These are phyloP conservation scores for Penicillium sp. DNA, from an alignment of 2,329 filamentous ascomycete genomes.

Conservation along the genomic window DNA sequence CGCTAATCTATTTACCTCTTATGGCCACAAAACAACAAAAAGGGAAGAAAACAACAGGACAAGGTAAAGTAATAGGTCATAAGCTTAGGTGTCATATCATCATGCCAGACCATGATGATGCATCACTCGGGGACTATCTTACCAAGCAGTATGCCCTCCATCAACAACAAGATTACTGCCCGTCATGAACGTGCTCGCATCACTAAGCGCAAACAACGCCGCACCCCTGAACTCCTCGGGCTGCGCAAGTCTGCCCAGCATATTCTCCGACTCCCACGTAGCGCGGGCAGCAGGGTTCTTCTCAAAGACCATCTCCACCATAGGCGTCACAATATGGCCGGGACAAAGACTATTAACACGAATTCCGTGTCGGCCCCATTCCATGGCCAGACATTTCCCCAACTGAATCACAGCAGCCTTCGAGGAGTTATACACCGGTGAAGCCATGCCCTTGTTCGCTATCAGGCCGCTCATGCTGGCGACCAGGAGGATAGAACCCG, in stretches of 20 bases:
- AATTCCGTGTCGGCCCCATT: slow-evolving; percentile 51
- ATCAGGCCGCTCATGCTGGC: slow-evolving; percentile 51
- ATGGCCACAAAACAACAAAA: neutral
- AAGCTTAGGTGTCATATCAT: neutral
- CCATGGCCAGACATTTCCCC: slow-evolving; percentile 48
- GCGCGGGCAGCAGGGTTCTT: slow-evolving; percentile 61
- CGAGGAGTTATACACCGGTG: slow-evolving; percentile 49
- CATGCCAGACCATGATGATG: neutral
- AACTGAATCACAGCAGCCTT: slow-evolving; percentile 55
- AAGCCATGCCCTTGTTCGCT: slow-evolving; percentile 46
- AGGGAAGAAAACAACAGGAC: neutral
- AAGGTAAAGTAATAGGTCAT: neutral
- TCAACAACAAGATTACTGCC: slow-evolving; percentile 67
- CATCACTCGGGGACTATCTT: neutral
- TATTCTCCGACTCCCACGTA: slow-evolving; percentile 45
- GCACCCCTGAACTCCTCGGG: slow-evolving; percentile 61
- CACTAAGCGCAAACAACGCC: slow-evolving; percentile 63
- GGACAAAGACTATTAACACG: slow-evolving; percentile 53
- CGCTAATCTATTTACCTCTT: neutral
- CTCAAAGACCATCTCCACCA: slow-evolving; percentile 77
- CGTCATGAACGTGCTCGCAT: slow-evolving; percentile 68
- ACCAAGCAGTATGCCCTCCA: slow-evolving; percentile 60
- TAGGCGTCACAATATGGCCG: slow-evolving; percentile 59
- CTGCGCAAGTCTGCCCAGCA: slow-evolving; percentile 52
- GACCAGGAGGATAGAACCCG: slow-evolving; percentile 47